Percentiles rank a stretch among this genome's conserved stretches.
These are phyloP conservation scores for Alopecurus myosuroides DNA, from an alignment of 176 grass and related monocot genomes.

Conservation along the genomic window DNA sequence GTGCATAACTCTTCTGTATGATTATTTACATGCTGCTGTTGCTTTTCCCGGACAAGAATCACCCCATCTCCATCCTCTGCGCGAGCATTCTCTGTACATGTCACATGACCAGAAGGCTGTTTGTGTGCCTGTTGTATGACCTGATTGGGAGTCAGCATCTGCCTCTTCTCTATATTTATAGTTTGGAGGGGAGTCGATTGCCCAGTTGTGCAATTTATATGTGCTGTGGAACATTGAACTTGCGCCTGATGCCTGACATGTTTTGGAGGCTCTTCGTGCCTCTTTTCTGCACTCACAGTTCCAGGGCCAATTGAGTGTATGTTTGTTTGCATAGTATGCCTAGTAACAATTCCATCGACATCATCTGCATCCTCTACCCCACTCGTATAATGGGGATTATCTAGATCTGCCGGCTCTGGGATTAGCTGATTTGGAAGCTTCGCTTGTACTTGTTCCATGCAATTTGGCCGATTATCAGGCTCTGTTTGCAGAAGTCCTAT, in stretches of 20 bases:
- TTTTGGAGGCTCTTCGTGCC: conserved; percentile 7
- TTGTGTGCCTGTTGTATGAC: conserved; percentile 12
- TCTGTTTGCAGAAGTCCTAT: background rate
- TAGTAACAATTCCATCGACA: background rate
- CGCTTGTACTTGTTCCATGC: background rate
- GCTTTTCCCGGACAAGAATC: conserved; percentile 27
- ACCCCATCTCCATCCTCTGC: conserved; percentile 9
- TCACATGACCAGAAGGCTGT: background rate
- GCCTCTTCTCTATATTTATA: conserved; percentile 15
- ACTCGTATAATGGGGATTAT: background rate
- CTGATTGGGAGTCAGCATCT: background rate
- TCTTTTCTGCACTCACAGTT: conserved; percentile 18
- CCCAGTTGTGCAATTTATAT: background rate
- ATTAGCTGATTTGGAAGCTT: background rate
- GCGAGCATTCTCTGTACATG: conserved; percentile 12
- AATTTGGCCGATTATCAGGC: conserved; percentile 12
- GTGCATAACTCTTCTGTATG: background rate
- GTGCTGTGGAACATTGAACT: background rate
- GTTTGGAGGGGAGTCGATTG: background rate
- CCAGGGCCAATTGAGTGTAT: background rate
- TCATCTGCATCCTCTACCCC: background rate
- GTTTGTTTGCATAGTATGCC: conserved; percentile 3
- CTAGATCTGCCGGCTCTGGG: background rate
- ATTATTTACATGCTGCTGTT: background rate
- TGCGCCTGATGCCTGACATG: conserved; percentile 23